A percentile compares a stretch with the other conserved stretches of the same genome.
phyloP scores from a whole-genome alignment of 1,284 basidiomycete genomes.

The Leccinum angustisporum region DNA sequence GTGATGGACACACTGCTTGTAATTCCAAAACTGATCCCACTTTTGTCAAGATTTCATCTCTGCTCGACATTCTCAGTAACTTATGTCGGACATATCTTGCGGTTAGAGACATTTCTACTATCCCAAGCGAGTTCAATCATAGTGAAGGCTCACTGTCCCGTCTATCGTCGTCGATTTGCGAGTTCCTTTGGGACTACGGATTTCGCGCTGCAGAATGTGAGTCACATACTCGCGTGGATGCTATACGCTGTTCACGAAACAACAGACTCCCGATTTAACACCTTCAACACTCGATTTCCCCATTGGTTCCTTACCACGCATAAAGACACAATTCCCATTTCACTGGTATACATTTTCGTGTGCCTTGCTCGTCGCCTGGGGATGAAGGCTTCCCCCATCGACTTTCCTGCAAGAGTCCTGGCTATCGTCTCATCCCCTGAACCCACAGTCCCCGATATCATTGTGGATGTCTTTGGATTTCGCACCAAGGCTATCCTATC shows the following conservation, averaged over 20 bases:
- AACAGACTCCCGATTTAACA: constrained; percentile 36
- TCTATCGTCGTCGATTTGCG: constrained; percentile 45
- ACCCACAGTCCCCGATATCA: constrained; percentile 37
- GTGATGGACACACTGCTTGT: constrained; percentile 7
- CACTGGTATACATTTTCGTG: constrained; percentile 59
- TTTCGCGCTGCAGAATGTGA: constrained; percentile 42
- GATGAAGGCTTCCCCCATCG: constrained; percentile 50
- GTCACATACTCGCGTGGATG: constrained; percentile 7
- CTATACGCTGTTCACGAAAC: constrained; percentile 8
- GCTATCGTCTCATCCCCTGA: constrained; percentile 43
- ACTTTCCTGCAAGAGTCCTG: constrained; percentile 56
- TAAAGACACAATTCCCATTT: constrained; percentile 56
- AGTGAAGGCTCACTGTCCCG: constrained; percentile 22
- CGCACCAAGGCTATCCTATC: constrained; percentile 37
- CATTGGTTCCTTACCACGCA: constrained; percentile 53
- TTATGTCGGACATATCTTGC: constrained; percentile 42
- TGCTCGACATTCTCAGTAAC: constrained; percentile 43
- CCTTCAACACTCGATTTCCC: constrained; percentile 55
- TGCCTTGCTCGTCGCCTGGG: constrained; percentile 52
- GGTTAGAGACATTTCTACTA: constrained; percentile 22
- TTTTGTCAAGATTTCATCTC: constrained; percentile 34
- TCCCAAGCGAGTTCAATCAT: constrained; percentile 30
- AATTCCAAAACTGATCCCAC: neutral
- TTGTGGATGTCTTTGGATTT: constrained; percentile 49
- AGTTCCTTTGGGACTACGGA: constrained; percentile 46